Evolutionary conservation across 768 basidiomycete genomes (phyloP).

Genomic region (Psilocybe tampanensis): DNA sequence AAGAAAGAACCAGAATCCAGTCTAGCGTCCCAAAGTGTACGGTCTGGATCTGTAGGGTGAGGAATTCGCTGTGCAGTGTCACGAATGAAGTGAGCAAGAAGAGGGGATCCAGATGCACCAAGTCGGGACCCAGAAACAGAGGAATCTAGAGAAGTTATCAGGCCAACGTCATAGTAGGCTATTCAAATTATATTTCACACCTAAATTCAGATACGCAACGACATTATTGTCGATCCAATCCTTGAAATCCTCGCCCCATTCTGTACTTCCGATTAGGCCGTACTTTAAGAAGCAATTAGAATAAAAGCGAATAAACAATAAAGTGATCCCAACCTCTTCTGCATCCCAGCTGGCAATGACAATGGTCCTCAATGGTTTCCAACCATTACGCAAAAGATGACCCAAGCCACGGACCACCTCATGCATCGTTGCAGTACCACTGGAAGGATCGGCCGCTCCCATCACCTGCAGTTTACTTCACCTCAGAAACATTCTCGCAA

Average conservation of each 20-base stretch:
- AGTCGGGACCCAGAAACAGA: constrained; percentile 56
- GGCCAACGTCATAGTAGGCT: too few relatives aligned
- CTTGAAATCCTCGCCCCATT: constrained; percentile 92
- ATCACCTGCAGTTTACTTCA: constrained; percentile 53
- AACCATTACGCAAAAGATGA: constrained; percentile 64
- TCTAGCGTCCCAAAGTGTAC: constrained; percentile 80
- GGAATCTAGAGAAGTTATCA: constrained; percentile 12
- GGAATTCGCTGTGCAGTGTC: constrained; percentile 68
- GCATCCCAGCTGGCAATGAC: constrained; percentile 78
- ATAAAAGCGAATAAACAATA: not conserved
- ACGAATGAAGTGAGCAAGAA: constrained; percentile 76
- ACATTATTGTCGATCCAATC: constrained; percentile 81
- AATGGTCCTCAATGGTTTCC: constrained; percentile 81
- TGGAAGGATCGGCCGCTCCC: constrained; percentile 79
- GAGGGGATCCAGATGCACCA: constrained; percentile 67
- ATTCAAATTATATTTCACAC: constrained; percentile 69
- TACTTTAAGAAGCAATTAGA: constrained; percentile 26
- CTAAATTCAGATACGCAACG: constrained; percentile 89
- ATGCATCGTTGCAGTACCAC: constrained; percentile 77
- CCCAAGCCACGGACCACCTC: constrained; percentile 82
- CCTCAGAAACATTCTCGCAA: not conserved
- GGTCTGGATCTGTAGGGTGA: constrained; percentile 66
- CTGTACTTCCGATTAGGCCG: constrained; percentile 84
- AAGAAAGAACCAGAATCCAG: constrained; percentile 56
- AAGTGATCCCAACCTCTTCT: constrained; percentile 52